These are phyloP conservation scores for Gossypium gossypioides DNA, from an alignment of 441 rosid genomes.

Conservation along the genomic window DNA sequence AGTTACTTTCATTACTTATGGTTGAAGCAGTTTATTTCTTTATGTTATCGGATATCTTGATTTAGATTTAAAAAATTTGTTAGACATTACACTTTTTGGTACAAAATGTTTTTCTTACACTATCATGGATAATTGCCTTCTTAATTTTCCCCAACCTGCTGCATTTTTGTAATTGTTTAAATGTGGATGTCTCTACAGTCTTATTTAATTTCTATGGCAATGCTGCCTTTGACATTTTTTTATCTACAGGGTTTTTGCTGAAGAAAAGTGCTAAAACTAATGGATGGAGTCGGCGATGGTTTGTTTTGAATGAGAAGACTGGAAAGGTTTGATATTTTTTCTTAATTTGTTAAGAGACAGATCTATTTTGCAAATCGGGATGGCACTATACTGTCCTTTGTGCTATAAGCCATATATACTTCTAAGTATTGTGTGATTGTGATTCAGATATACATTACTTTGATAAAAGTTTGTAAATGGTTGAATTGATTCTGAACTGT, in stretches of 20 bases:
- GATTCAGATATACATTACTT: background rate
- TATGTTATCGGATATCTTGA: background rate
- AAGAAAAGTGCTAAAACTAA: conserved; percentile 49
- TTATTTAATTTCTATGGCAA: background rate
- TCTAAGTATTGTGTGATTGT: background rate
- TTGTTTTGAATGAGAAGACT: conserved; percentile 47
- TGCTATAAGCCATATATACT: background rate
- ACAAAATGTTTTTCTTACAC: background rate
- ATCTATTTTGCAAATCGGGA: background rate
- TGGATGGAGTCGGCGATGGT: conserved; percentile 51
- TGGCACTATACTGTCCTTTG: background rate
- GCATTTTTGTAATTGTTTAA: background rate
- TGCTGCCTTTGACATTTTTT: conserved; percentile 7
- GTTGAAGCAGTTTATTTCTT: conserved; percentile 2
- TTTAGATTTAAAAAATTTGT: background rate
- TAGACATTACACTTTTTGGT: background rate
- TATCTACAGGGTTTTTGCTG: conserved; percentile 34
- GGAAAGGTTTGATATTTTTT: conserved; percentile 34
- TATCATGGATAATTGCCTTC: background rate
- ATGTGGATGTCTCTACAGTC: background rate
- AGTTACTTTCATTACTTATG: background rate
- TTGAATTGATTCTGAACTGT: background rate
- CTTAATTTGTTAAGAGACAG: background rate
- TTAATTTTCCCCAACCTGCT: background rate
- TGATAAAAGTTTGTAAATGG: background rate